Evolutionary conservation across 306 rosid genomes (phyloP).

Genomic region (Geum urbanum): DNA sequence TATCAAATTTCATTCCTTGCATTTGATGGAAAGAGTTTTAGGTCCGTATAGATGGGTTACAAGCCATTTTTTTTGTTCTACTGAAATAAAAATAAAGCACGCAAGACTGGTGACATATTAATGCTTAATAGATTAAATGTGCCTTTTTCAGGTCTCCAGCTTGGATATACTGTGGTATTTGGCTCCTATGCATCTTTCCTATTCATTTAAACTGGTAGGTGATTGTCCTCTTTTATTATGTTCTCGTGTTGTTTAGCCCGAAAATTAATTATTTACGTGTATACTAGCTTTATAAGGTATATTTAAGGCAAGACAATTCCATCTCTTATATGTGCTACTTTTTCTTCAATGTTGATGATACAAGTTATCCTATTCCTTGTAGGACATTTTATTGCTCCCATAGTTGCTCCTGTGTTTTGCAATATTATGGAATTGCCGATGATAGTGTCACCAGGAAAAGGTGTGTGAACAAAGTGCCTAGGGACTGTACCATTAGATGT

Average conservation of each 20-base stretch:
- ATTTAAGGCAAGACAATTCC: not conserved
- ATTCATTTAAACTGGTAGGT: slow-evolving; percentile 81
- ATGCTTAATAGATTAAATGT: slow-evolving; percentile 3
- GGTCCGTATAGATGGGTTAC: not conserved
- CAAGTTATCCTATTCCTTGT: slow-evolving; percentile 29
- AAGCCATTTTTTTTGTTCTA: not conserved
- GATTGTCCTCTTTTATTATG: slow-evolving; percentile 7
- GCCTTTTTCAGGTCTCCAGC: slow-evolving; percentile 75
- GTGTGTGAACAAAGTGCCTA: slow-evolving; percentile 36
- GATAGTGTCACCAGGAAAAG: slow-evolving; percentile 50
- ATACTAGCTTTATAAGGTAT: not conserved
- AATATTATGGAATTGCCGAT: slow-evolving; percentile 89
- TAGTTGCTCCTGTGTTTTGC: slow-evolving; percentile 77
- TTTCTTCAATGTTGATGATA: not conserved
- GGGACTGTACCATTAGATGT: not conserved
- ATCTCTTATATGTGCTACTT: not conserved
- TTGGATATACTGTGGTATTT: slow-evolving; percentile 83
- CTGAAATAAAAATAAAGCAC: not conserved
- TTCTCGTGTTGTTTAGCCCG: not conserved
- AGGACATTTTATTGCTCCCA: slow-evolving; percentile 83
- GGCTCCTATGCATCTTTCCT: slow-evolving; percentile 96
- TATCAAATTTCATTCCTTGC: slow-evolving; percentile 18
- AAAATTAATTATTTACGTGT: not conserved
- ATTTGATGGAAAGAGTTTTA: slow-evolving; percentile 2
- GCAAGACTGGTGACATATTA: not conserved